phyloP scores from a whole-genome alignment of 495 filamentous ascomycete genomes.

The Hypoxylon intermedium region DNA sequence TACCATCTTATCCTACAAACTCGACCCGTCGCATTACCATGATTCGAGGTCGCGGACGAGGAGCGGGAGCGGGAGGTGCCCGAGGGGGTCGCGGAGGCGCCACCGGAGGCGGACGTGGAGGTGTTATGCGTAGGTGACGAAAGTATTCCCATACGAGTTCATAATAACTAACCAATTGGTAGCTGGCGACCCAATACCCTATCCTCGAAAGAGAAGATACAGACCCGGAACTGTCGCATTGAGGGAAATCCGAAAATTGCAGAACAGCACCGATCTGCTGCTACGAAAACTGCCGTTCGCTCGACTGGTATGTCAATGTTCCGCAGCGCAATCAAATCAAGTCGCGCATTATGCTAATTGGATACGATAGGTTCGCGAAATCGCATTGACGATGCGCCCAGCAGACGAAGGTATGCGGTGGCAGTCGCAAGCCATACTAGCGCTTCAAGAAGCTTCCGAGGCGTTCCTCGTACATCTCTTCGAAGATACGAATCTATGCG shows the following conservation, averaged over 20 bases:
- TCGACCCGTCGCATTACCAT: slow-evolving; percentile 19
- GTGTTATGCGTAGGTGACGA: slow-evolving; percentile 35
- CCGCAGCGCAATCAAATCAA: neutral
- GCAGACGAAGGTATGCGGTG: slow-evolving; percentile 73
- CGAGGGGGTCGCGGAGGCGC: slow-evolving; percentile 4
- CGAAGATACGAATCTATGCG: slow-evolving; percentile 94
- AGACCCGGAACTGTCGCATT: slow-evolving; percentile 84
- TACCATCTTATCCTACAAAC: neutral
- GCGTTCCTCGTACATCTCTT: slow-evolving; percentile 94
- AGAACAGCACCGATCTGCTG: slow-evolving; percentile 81
- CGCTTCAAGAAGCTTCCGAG: slow-evolving; percentile 90
- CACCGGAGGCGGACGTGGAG: too few relatives aligned
- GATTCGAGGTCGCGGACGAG: slow-evolving; percentile 9
- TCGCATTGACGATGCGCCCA: slow-evolving; percentile 64
- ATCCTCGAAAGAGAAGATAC: slow-evolving; percentile 71
- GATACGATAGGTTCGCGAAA: slow-evolving; percentile 74
- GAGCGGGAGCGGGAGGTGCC: slow-evolving; percentile 18
- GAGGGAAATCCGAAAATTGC: slow-evolving; percentile 84
- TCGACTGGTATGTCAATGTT: slow-evolving; percentile 67
- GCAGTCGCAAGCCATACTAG: slow-evolving; percentile 90
- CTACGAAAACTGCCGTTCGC: slow-evolving; percentile 85
- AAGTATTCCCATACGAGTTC: neutral
- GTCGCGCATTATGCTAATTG: slow-evolving; percentile 19
- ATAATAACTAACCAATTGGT: slow-evolving; percentile 7
- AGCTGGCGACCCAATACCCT: slow-evolving; percentile 78